These are phyloP conservation scores for Gymnopilus junonius DNA, from an alignment of 768 basidiomycete genomes.

Conservation along the genomic window DNA sequence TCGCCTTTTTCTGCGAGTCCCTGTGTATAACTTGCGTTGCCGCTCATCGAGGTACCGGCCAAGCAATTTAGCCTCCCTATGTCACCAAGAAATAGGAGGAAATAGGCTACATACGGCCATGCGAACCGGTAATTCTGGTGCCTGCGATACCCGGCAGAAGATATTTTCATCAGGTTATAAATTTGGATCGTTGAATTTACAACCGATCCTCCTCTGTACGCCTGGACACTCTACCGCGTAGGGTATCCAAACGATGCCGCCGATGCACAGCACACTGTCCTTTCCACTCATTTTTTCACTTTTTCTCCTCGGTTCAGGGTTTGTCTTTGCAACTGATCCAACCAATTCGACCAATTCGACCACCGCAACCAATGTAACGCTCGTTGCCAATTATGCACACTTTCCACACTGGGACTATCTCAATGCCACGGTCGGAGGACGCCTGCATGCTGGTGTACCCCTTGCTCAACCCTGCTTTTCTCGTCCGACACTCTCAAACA, in stretches of 20 bases:
- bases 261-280: constrained; percentile 10
- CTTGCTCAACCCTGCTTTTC: constrained; percentile 24
- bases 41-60: neutral
- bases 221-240: neutral
- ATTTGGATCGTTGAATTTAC: neutral
- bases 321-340: neutral
- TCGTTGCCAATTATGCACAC: no score
- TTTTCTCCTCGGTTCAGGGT: neutral
- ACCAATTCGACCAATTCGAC: no score
- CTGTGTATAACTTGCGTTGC: neutral
- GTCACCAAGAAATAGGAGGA: neutral
- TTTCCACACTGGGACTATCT: constrained; percentile 12
- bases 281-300: no score
- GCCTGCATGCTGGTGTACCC: constrained; percentile 15
- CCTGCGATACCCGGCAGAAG: constrained; percentile 4
- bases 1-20: neutral
- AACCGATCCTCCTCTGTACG: neutral
- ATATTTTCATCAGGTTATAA: constrained; percentile 1
- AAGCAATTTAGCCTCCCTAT: neutral
- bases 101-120: no score
- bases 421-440: constrained; percentile 15
- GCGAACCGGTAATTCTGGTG: neutral
- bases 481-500: neutral
- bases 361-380: no score
- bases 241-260: neutral